Percentiles rank a stretch among this genome's conserved stretches.
Evolutionary conservation across 768 basidiomycete genomes (phyloP).

Genomic region (Tulasnella sp.): DNA sequence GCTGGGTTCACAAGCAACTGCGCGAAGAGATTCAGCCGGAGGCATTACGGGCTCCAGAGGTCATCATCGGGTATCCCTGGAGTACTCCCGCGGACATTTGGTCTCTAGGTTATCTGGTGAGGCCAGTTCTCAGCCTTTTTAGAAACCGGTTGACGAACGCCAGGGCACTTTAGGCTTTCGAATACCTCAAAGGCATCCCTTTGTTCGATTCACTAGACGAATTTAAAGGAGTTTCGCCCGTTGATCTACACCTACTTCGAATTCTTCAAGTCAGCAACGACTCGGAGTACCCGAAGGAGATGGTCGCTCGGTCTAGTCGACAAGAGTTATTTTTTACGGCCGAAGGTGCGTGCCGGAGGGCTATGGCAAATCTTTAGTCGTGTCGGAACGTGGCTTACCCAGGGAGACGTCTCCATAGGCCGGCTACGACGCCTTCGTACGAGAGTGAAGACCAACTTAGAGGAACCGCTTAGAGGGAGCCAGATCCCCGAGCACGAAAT

Average conservation of each 20-base stretch:
- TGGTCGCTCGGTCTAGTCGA: neutral
- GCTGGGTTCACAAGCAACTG: neutral
- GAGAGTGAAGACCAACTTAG: neutral
- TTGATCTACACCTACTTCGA: neutral
- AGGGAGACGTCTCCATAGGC: neutral
- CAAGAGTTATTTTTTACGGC: neutral
- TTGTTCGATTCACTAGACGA: neutral
- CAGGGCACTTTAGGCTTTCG: neutral
- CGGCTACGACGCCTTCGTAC: neutral
- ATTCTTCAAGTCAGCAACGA: neutral
- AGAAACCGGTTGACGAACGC: neutral
- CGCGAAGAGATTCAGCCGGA: neutral
- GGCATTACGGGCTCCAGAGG: constrained; percentile 18
- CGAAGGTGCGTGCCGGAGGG: neutral
- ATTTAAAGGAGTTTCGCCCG: neutral
- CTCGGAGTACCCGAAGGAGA: neutral
- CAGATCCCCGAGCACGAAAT: neutral
- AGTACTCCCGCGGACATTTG: constrained; percentile 22
- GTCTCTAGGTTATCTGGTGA: constrained; percentile 23
- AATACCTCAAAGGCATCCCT: neutral
- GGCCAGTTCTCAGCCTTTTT: neutral
- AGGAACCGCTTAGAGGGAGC: neutral
- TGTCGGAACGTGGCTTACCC: neutral
- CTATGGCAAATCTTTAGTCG: no score
- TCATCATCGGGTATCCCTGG: constrained; percentile 19